These are phyloP conservation scores for Penicillium flavigenum DNA, from an alignment of 495 filamentous ascomycete genomes.

Conservation along the genomic window DNA sequence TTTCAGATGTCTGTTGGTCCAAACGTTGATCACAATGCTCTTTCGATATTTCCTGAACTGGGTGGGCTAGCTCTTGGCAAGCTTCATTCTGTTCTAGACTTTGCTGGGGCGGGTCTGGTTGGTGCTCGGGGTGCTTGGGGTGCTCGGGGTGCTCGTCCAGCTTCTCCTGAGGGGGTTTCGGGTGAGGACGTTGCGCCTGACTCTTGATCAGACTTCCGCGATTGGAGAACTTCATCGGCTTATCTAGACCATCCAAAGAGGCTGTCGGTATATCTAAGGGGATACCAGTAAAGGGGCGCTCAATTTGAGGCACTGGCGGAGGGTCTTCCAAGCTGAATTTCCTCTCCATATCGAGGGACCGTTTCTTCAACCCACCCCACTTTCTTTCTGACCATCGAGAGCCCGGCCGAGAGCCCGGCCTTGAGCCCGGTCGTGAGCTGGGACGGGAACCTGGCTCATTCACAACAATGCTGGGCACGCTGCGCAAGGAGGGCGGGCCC, in stretches of 20 bases:
- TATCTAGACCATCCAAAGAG: constrained; percentile 52
- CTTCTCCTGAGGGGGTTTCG: constrained; percentile 3
- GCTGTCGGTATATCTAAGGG: constrained; percentile 56
- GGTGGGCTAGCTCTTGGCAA: background rate
- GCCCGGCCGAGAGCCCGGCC: constrained; percentile 39
- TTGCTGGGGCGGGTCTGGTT: constrained; percentile 8
- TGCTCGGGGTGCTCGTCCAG: constrained; percentile 18
- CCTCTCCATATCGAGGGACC: constrained; percentile 39
- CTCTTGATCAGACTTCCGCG: constrained; percentile 49
- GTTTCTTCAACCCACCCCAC: constrained; percentile 41
- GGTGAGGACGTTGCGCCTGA: constrained; percentile 24
- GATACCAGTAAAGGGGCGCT: constrained; percentile 52
- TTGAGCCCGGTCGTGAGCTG: constrained; percentile 35
- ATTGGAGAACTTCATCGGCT: constrained; percentile 58
- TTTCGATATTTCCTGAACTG: constrained; percentile 3
- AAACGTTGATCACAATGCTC: constrained; percentile 7
- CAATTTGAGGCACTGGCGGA: constrained; percentile 38
- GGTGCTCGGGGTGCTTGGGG: constrained; percentile 23
- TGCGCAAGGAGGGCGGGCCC: constrained; percentile 33
- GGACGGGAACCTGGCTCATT: constrained; percentile 39
- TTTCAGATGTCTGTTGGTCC: constrained; percentile 2
- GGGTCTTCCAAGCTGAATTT: constrained; percentile 27
- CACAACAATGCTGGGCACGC: constrained; percentile 46
- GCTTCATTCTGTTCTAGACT: background rate
- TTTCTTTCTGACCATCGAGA: constrained; percentile 49